Percentiles rank a stretch among this genome's conserved stretches.
Conservation (phyloP, 192 early-diverging fungal species). For the Gryganskiella cystojenkinii region DNA sequence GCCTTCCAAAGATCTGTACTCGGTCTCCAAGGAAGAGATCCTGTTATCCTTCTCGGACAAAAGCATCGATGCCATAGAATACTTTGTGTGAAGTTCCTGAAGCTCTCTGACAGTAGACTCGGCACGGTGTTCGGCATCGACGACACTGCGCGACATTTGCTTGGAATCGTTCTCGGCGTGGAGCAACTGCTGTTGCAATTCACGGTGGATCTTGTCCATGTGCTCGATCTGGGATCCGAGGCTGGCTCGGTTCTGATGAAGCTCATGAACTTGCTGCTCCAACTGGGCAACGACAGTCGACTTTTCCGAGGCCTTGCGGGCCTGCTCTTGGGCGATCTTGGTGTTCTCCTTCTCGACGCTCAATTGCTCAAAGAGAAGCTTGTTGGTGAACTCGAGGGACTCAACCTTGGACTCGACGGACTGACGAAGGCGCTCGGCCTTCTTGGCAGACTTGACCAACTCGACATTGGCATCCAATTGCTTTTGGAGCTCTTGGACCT, state of each 20-base stretch:
- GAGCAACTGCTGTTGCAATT: constrained; percentile 6
- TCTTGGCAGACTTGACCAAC: constrained; percentile 17
- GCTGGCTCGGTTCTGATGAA: constrained; percentile 9
- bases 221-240: constrained; percentile 9
- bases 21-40: constrained; percentile 11
- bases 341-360: constrained; percentile 39
- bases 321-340: constrained; percentile 21
- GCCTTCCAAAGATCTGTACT: constrained; percentile 1
- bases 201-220: constrained; percentile 8
- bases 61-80: not conserved
- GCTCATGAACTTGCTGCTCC: constrained; percentile 4
- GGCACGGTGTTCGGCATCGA: constrained; percentile 17
- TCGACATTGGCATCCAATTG: constrained; percentile 18
- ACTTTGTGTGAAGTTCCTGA: constrained; percentile 7
- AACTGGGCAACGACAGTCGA: not conserved
- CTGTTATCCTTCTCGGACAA: constrained; percentile 19
- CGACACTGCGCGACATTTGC: not conserved
- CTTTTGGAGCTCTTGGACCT: constrained; percentile 16
- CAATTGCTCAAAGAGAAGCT: constrained; percentile 42
- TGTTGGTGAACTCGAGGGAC: constrained; percentile 53
- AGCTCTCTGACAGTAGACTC: constrained; percentile 4
- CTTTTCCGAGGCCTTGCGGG: not conserved
- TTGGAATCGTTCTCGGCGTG: constrained; percentile 5
- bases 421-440: constrained; percentile 20
- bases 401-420: constrained; percentile 31